Conservation (phyloP, 352 stramenopile genomes). For the Phytophthora capsici region DNA sequence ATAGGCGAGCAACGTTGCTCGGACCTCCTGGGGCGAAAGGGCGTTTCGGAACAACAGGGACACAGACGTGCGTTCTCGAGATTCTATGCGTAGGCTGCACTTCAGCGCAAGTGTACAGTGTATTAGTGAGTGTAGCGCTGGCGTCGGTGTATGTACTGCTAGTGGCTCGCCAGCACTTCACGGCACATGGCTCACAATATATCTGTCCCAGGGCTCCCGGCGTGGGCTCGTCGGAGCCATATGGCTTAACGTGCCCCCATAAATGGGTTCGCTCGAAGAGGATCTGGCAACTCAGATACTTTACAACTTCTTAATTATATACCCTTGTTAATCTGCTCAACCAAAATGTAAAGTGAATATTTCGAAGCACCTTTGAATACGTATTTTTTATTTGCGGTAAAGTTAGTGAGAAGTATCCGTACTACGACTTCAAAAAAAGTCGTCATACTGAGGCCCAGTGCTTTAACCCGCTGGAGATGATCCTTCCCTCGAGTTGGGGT, state of each 20-base stretch:
- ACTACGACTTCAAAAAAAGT: conserved; percentile 26
- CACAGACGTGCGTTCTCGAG: not conserved
- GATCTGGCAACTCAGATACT: not conserved
- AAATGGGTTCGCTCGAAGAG: conserved; percentile 22
- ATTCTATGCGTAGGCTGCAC: too few relatives aligned
- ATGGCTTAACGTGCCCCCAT: conserved; percentile 28
- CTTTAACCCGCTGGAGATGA: conserved; percentile 23
- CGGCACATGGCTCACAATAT: conserved; percentile 10
- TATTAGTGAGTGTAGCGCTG: conserved; percentile 2
- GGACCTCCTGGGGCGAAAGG: conserved; percentile 9
- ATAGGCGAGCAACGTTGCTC: conserved; percentile 12
- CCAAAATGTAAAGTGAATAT: too few relatives aligned
- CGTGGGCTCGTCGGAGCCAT: conserved; percentile 27
- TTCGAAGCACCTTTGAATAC: too few relatives aligned
- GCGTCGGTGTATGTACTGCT: not conserved
- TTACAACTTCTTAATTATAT: not conserved
- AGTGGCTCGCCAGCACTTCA: not conserved
- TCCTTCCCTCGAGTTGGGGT: conserved; percentile 5
- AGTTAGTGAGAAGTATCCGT: conserved; percentile 6
- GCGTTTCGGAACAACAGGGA: conserved; percentile 19
- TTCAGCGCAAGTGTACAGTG: not conserved
- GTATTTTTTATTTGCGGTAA: not conserved
- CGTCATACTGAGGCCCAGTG: not conserved
- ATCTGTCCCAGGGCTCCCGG: not conserved
- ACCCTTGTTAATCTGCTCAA: not conserved